Evolutionary conservation across 176 grass and related monocot genomes (phyloP).

Genomic region (Phyllostachys edulis): DNA sequence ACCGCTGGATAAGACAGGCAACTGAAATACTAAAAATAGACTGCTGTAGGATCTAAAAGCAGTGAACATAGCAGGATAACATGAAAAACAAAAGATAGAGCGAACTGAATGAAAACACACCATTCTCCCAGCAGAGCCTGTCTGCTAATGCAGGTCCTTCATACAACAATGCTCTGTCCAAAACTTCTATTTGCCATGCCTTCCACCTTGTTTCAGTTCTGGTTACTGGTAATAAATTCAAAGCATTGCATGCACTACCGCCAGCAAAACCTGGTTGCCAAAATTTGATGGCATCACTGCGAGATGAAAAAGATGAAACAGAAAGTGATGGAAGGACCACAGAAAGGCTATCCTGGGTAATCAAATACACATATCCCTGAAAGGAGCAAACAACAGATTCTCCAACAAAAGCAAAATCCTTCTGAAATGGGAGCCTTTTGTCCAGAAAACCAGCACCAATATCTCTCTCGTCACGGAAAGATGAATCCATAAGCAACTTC

Average conservation of each 20-base stretch:
- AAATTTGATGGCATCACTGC: conserved; percentile 37
- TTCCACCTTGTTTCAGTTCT: conserved; percentile 57
- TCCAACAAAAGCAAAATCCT: conserved; percentile 46
- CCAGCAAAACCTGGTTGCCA: conserved; percentile 46
- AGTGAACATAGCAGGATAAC: conserved; percentile 23
- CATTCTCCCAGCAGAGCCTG: conserved; percentile 75
- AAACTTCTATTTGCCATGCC: conserved; percentile 85
- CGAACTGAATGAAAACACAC: conserved; percentile 46
- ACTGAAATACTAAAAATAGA: conserved; percentile 12
- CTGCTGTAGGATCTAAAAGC: neutral
- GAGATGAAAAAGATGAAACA: conserved; percentile 48
- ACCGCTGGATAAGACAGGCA: neutral
- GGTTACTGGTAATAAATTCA: conserved; percentile 43
- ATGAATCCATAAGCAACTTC: conserved; percentile 41
- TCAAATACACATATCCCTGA: conserved; percentile 84
- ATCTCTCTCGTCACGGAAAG: conserved; percentile 48
- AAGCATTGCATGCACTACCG: conserved; percentile 34
- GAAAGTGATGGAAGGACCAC: conserved; percentile 84
- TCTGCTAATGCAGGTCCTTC: conserved; percentile 78
- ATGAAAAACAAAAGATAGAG: conserved; percentile 22
- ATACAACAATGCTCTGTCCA: conserved; percentile 82
- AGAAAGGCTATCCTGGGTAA: conserved; percentile 66
- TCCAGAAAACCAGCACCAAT: conserved; percentile 22
- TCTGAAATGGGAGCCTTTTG: conserved; percentile 39
- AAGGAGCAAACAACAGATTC: conserved; percentile 77